A percentile compares a stretch with the other conserved stretches of the same genome.
These are phyloP conservation scores for Plasmodium malariae DNA, from an alignment of 169 alveolate species.

Conservation along the genomic window DNA sequence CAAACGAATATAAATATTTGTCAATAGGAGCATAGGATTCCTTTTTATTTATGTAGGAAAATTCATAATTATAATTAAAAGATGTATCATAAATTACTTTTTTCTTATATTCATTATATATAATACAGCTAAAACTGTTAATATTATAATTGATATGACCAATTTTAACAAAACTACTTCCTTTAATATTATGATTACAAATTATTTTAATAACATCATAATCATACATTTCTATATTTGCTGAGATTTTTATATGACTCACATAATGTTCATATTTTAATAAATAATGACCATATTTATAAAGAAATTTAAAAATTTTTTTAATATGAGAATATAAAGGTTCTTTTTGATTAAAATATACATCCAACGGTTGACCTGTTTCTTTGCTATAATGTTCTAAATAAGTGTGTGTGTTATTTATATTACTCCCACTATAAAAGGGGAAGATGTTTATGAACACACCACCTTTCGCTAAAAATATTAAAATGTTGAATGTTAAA, in stretches of 20 bases:
- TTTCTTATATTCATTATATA: slow-evolving; percentile 47
- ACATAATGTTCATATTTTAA: slow-evolving; percentile 36
- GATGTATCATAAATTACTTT: slow-evolving; percentile 74
- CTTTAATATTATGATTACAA: slow-evolving; percentile 65
- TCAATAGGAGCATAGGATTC: slow-evolving; percentile 65
- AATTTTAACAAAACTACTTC: slow-evolving; percentile 37
- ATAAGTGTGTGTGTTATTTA: slow-evolving; percentile 45
- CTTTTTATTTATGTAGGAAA: slow-evolving; percentile 55
- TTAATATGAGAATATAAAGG: slow-evolving; percentile 75
- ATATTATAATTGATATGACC: slow-evolving; percentile 55
- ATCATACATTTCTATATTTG: slow-evolving; percentile 66
- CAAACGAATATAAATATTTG: slow-evolving; percentile 52
- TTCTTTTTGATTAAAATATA: slow-evolving; percentile 74
- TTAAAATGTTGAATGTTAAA: slow-evolving; percentile 47
- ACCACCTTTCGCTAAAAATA: slow-evolving; percentile 73
- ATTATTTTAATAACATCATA: slow-evolving; percentile 55
- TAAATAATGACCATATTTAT: slow-evolving; percentile 67
- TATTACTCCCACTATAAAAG: slow-evolving; percentile 72
- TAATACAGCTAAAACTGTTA: slow-evolving; percentile 67
- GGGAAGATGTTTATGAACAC: slow-evolving; percentile 68
- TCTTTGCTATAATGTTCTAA: slow-evolving; percentile 76
- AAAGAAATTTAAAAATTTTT: slow-evolving; percentile 40
- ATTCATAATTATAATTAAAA: slow-evolving; percentile 53
- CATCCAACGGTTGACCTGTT: slow-evolving; percentile 75
- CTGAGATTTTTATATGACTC: slow-evolving; percentile 33